These are phyloP conservation scores for Mercurialis annua DNA, from an alignment of 345 rosid species.

Conservation along the genomic window DNA sequence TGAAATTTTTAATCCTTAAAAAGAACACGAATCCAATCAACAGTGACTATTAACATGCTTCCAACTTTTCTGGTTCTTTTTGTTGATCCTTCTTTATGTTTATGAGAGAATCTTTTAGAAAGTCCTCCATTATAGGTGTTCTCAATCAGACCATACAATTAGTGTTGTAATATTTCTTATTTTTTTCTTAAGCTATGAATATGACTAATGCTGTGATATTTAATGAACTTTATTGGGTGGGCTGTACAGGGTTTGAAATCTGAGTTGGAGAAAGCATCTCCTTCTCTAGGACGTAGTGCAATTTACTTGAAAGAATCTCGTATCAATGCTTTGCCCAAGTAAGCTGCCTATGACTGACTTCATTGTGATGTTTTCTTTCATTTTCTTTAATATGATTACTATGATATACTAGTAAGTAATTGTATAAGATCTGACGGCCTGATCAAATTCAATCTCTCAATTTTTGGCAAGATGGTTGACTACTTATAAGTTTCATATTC, in stretches of 20 bases:
- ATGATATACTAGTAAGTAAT: not conserved
- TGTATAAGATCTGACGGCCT: not conserved
- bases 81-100: not conserved
- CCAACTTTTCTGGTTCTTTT: conserved; percentile 1
- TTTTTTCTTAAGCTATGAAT: not conserved
- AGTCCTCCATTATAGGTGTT: not conserved
- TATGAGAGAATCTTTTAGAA: not conserved
- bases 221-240: conserved; percentile 3
- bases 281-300: conserved; percentile 80
- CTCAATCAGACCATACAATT: not conserved
- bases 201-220: not conserved
- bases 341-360: conserved; percentile 10
- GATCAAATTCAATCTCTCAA: not conserved
- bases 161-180: not conserved
- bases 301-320: conserved; percentile 77
- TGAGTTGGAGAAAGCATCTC: conserved; percentile 92
- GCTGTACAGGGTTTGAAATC: conserved; percentile 75
- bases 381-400: not conserved
- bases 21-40: not conserved
- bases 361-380: not conserved
- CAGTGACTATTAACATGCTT: not conserved
- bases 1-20: not conserved
- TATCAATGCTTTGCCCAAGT: conserved; percentile 84
- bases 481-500: not conserved
- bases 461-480: not conserved